Conservation (phyloP, 164 flowering plant species). For the Berberis vulgaris region DNA sequence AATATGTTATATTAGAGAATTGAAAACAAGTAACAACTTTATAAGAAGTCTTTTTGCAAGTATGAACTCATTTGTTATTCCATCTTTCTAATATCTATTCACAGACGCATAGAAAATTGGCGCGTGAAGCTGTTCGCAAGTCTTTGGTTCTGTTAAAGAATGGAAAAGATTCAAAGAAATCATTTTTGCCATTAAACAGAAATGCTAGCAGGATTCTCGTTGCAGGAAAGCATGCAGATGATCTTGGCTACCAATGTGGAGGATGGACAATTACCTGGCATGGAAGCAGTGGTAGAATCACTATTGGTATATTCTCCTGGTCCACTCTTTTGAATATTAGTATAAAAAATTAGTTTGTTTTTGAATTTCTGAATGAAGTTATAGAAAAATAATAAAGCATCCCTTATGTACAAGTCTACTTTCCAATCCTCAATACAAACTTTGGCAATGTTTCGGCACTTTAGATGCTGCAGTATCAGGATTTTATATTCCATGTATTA, state of each 20-base stretch:
- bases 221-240: conserved; percentile 77
- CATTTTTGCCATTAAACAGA: conserved; percentile 65
- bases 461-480: no score
- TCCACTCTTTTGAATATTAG: no score
- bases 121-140: conserved; percentile 82
- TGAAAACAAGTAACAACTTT: no score
- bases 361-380: no score
- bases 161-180: conserved; percentile 55
- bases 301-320: conserved; percentile 45
- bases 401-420: no score
- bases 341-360: no score
- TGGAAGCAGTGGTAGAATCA: conserved; percentile 66
- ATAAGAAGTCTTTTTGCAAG: no score
- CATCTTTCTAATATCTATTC: conserved; percentile 1
- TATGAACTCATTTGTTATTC: neutral
- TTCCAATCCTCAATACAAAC: no score
- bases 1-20: no score
- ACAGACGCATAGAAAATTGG: conserved; percentile 75
- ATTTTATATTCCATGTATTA: no score
- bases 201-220: conserved; percentile 61
- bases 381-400: no score
- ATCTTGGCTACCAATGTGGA: conserved; percentile 90
- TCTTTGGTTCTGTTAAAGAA: conserved; percentile 80
- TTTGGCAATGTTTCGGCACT: no score
- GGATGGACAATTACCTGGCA: conserved; percentile 82